Evolutionary conservation across 805 yeast species (phyloP), one percentile per base, ranked within the genome.

Genomic region (Candida incommunis): DNA sequence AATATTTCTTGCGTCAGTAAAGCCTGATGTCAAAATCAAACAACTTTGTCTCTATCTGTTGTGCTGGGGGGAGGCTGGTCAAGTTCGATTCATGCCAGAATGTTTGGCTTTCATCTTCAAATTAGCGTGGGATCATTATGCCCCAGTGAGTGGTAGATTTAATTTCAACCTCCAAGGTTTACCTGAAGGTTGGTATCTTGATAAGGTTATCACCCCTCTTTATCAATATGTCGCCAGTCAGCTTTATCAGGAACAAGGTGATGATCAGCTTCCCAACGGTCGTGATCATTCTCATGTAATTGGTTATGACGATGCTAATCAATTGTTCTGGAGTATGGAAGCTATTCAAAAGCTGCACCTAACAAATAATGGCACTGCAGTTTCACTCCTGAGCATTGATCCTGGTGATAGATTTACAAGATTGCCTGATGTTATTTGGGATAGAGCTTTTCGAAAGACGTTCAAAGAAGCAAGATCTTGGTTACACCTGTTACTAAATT

Each of bases 11-110:
- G 9, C 18, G 18, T 31, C 37, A 7, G 20, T 18, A 7, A 31
- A 16, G 4, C 7, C 37, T 5, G 18, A 31, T 16, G 4, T 42
- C 7, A 26, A 26, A 46, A 65, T 76, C 2, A 63, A 69, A 15
- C 95, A 86, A 50, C 51, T 86, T 16, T 76, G 83, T 0, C 61
- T 86, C 4, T 87, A 78, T 55, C 66, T 86, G 11, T 59, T 83
- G 45, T 74, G 84, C 50, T 86, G 96, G 96, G 94, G 95, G 0
- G 96, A 86, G 58, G 86, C 95, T 0, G 84, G 82, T 55, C 87
- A 84, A 53, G 58, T 86, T 2, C 69, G 96, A 50, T 86, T 82
- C 54, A 79, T 86, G 77, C 95, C 96, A 0, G 96, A 86, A 57
- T 84, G 94, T 54, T 58, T 86, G 21, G 84, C 94, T 49, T 86